These are phyloP conservation scores for Amylostereum areolatum DNA, from an alignment of 1,284 basidiomycete genomes.

Conservation along the genomic window DNA sequence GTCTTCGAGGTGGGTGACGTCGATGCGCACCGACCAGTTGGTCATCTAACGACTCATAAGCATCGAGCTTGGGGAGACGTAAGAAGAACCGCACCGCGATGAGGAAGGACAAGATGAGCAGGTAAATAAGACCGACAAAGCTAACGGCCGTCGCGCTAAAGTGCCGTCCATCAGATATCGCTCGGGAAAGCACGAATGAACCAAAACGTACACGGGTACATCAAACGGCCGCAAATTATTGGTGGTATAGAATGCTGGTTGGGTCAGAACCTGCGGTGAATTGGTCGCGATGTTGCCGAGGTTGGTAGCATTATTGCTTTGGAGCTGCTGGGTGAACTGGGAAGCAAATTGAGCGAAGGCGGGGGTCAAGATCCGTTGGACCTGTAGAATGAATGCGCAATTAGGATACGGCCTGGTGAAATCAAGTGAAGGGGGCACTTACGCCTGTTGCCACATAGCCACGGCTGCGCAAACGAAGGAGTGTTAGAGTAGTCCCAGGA, in stretches of 20 bases:
- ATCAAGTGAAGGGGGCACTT: too few relatives aligned
- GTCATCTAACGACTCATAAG: constrained; percentile 17
- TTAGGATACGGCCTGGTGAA: background rate
- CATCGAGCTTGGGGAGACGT: background rate
- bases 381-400: background rate
- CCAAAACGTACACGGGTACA: constrained; percentile 43
- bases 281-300: constrained; percentile 32
- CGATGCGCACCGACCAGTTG: constrained; percentile 26
- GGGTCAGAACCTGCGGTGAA: constrained; percentile 54
- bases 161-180: background rate
- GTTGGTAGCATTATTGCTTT: constrained; percentile 13
- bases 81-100: constrained; percentile 23
- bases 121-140: constrained; percentile 74
- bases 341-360: constrained; percentile 24
- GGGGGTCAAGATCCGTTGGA: constrained; percentile 7
- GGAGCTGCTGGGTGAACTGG: constrained; percentile 29
- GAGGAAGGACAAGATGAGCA: constrained; percentile 32
- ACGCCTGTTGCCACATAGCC: too few relatives aligned
- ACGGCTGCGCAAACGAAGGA: too few relatives aligned
- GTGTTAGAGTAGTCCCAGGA: background rate
- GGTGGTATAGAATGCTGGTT: constrained; percentile 44
- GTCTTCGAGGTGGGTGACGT: constrained; percentile 37
- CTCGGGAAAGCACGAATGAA: background rate
- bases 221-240: constrained; percentile 64
- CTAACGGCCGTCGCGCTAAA: constrained; percentile 63